phyloP scores from a whole-genome alignment of 257 asterid species.

The Verbascum thapsus region DNA sequence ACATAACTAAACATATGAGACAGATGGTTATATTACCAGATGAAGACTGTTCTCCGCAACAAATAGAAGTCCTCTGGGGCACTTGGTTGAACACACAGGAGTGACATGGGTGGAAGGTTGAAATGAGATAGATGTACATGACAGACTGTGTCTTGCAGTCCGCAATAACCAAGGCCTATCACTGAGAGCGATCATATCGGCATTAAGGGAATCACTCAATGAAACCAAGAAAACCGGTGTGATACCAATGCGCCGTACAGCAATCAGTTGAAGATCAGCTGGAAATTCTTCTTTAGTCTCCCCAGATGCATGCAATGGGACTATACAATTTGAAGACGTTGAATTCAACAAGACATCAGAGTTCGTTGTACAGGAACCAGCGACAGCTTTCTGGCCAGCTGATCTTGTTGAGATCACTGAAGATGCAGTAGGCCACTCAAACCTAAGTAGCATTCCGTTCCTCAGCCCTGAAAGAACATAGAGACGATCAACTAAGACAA shows the following conservation, averaged over 20 bases:
- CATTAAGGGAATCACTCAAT: conserved; percentile 72
- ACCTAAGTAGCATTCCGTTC: conserved; percentile 98
- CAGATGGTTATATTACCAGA: conserved; percentile 57
- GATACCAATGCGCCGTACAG: conserved; percentile 94
- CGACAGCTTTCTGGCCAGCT: conserved; percentile 40
- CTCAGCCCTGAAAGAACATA: conserved; percentile 93
- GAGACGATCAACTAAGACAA: conserved; percentile 79
- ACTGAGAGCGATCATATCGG: conserved; percentile 92
- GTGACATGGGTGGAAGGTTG: conserved; percentile 96
- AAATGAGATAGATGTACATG: conserved; percentile 90
- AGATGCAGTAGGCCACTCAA: conserved; percentile 86
- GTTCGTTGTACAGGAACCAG: conserved; percentile 46
- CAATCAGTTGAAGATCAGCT: conserved; percentile 79
- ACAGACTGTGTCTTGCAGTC: conserved; percentile 94
- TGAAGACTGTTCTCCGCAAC: conserved; percentile 97
- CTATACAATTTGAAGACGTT: conserved; percentile 40
- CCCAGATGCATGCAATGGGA: conserved; percentile 45
- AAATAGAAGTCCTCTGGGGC: conserved; percentile 89
- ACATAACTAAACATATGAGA: conserved; percentile 11
- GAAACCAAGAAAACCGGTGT: conserved; percentile 95
- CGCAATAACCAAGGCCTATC: conserved; percentile 99
- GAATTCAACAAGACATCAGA: conserved; percentile 34
- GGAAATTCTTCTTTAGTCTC: conserved; percentile 48
- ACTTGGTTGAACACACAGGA: conserved; percentile 84
- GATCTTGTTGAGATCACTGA: conserved; percentile 39